Evolutionary conservation across 352 stramenopile genomes (phyloP).

Genomic region (Pythium phragmitis): DNA sequence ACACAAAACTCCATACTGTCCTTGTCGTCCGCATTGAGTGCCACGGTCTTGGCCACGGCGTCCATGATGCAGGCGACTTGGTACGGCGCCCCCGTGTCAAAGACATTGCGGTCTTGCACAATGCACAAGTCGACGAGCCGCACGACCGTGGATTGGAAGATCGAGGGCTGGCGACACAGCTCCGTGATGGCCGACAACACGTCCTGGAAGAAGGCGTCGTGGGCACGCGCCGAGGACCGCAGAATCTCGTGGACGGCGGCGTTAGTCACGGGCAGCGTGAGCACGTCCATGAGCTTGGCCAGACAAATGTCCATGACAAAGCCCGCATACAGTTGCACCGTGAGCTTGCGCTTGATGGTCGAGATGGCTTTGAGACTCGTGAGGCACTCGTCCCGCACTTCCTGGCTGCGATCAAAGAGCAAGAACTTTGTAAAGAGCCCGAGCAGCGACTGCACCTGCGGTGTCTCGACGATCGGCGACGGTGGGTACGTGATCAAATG

Average conservation of each 20-base stretch:
- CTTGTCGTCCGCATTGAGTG: constrained; percentile 67
- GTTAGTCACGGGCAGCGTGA: constrained; percentile 33
- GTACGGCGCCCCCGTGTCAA: constrained; percentile 17
- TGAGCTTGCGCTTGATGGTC: constrained; percentile 55
- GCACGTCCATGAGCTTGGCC: constrained; percentile 66
- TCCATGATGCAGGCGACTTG: constrained; percentile 58
- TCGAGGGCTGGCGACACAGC: constrained; percentile 66
- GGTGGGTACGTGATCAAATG: constrained; percentile 79
- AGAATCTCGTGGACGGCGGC: constrained; percentile 39
- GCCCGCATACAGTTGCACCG: constrained; percentile 55
- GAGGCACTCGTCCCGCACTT: constrained; percentile 69
- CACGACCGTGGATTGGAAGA: constrained; percentile 81
- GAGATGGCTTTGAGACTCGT: constrained; percentile 71
- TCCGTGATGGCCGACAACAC: constrained; percentile 69
- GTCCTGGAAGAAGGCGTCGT: constrained; percentile 71
- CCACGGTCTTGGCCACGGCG: constrained; percentile 78
- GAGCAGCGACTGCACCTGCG: constrained; percentile 66
- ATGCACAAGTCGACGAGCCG: constrained; percentile 63
- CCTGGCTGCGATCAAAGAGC: constrained; percentile 54
- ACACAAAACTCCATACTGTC: constrained; percentile 85
- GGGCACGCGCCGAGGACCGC: constrained; percentile 45
- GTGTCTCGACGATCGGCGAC: constrained; percentile 65
- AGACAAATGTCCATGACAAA: constrained; percentile 79
- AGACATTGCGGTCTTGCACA: constrained; percentile 31
- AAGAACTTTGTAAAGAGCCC: constrained; percentile 74